Evolutionary conservation across 1,284 basidiomycete species (phyloP).

Genomic region (Puccinia novopanici): DNA sequence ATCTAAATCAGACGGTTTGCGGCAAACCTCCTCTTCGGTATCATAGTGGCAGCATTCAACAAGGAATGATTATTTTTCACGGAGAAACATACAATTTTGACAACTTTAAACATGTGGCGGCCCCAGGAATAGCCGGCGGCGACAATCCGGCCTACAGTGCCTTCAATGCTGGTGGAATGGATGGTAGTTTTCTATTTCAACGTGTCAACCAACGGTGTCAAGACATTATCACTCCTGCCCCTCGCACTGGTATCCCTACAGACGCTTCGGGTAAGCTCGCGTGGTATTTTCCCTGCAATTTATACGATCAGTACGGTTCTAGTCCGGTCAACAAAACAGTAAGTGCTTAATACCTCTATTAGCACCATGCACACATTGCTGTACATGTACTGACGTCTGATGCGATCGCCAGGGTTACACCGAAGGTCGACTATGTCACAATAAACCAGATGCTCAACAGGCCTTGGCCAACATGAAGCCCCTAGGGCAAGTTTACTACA

Average conservation of each 20-base stretch:
- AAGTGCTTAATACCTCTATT: neutral
- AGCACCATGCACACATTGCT: neutral
- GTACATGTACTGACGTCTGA: neutral
- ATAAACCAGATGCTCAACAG: conserved; percentile 64
- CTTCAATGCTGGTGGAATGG: conserved; percentile 79
- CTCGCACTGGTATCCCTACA: conserved; percentile 69
- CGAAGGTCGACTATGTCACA: conserved; percentile 71
- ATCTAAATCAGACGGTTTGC: conserved; percentile 68
- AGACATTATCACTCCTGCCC: conserved; percentile 72
- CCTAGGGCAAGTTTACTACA: conserved; percentile 85
- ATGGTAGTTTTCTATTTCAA: conserved; percentile 92
- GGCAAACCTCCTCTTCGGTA: conserved; percentile 78
- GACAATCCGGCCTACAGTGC: conserved; percentile 79
- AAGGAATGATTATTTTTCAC: conserved; percentile 84
- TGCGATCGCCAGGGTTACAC: conserved; percentile 64
- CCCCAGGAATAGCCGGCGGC: conserved; percentile 68
- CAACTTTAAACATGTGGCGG: conserved; percentile 76
- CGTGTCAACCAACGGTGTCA: conserved; percentile 80
- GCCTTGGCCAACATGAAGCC: conserved; percentile 64
- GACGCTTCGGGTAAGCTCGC: conserved; percentile 63
- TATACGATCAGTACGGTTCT: conserved; percentile 74
- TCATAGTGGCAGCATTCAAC: conserved; percentile 75
- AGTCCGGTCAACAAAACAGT: conserved; percentile 67
- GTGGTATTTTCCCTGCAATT: conserved; percentile 96
- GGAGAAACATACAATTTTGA: conserved; percentile 90